Percentiles rank a stretch among this genome's conserved stretches.
Evolutionary conservation across 371 early-diverging fungal genomes (phyloP).

Genomic region (Funneliformis caledonium): DNA sequence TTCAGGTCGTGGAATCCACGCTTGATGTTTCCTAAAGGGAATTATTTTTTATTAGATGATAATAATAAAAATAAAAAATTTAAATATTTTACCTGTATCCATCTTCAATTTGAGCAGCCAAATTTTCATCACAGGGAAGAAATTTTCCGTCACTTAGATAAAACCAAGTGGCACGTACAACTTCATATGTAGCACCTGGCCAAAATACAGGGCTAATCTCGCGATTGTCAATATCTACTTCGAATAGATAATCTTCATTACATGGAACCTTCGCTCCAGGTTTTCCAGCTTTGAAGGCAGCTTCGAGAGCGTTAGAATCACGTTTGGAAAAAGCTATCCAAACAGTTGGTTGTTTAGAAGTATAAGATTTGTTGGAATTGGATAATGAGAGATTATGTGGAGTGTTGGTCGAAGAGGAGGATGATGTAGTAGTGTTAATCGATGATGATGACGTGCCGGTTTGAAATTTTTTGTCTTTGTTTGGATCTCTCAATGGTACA

Average conservation of each 20-base stretch:
- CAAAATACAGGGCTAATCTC: slow-evolving; percentile 79
- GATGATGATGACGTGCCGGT: not conserved
- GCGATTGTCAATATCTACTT: slow-evolving; percentile 73
- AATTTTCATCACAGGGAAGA: slow-evolving; percentile 79
- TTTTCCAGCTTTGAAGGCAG: slow-evolving; percentile 47
- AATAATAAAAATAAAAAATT: not conserved
- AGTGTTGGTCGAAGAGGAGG: not conserved
- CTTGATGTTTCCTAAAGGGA: slow-evolving; percentile 58
- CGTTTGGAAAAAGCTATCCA: slow-evolving; percentile 67
- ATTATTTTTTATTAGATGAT: not conserved
- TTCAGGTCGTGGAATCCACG: slow-evolving; percentile 54
- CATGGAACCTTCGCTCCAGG: slow-evolving; percentile 50
- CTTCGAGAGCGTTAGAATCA: slow-evolving; percentile 63
- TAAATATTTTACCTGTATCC: slow-evolving; percentile 61
- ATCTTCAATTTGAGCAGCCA: slow-evolving; percentile 79
- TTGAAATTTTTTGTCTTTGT: not conserved
- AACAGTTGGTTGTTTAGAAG: slow-evolving; percentile 47
- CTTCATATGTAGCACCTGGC: slow-evolving; percentile 81
- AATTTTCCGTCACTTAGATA: slow-evolving; percentile 68
- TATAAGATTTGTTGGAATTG: not conserved
- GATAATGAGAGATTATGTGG: not conserved
- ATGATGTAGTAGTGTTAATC: not conserved
- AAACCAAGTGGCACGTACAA: slow-evolving; percentile 86
- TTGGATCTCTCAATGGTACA: slow-evolving; percentile 2
- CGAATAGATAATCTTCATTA: slow-evolving; percentile 80